Evolutionary conservation across 495 filamentous ascomycete species (phyloP).

Genomic region (Annulohypoxylon stygium): DNA sequence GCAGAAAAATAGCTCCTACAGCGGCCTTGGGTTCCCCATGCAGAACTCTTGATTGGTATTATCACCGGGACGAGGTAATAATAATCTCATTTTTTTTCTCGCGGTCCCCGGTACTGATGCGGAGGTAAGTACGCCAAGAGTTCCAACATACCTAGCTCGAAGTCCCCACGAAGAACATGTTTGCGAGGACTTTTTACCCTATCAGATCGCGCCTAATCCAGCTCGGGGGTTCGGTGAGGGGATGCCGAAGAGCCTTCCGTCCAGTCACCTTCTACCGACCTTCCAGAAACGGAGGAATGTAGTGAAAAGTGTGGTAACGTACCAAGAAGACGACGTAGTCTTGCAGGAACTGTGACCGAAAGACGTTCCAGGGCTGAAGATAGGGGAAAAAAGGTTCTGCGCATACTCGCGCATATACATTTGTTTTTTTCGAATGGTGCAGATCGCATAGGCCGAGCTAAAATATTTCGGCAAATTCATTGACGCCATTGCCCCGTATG

Average conservation of each 20-base stretch:
- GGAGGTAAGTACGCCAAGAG: slow-evolving; percentile 45
- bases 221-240: slow-evolving; percentile 54
- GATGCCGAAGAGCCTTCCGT: slow-evolving; percentile 48
- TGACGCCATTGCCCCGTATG: slow-evolving; percentile 29
- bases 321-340: slow-evolving; percentile 45
- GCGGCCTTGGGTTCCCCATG: slow-evolving; percentile 36
- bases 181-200: slow-evolving; percentile 45
- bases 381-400: slow-evolving; percentile 32
- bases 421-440: slow-evolving; percentile 31
- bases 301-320: slow-evolving; percentile 43
- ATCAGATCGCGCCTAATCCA: slow-evolving; percentile 42
- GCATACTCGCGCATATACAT: neutral
- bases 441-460: slow-evolving; percentile 40
- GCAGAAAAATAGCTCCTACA: slow-evolving; percentile 31
- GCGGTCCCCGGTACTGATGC: slow-evolving; percentile 39
- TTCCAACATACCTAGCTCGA: slow-evolving; percentile 40
- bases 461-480: slow-evolving; percentile 43
- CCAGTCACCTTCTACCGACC: slow-evolving; percentile 53
- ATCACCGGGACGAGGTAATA: slow-evolving; percentile 39
- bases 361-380: slow-evolving; percentile 43
- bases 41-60: slow-evolving; percentile 40
- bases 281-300: slow-evolving; percentile 51
- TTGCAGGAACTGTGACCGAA: slow-evolving; percentile 45
- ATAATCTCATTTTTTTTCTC: slow-evolving; percentile 38
- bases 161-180: slow-evolving; percentile 43